These are phyloP conservation scores for Trametes pubescens DNA, from an alignment of 1,284 basidiomycete species.

Conservation along the genomic window DNA sequence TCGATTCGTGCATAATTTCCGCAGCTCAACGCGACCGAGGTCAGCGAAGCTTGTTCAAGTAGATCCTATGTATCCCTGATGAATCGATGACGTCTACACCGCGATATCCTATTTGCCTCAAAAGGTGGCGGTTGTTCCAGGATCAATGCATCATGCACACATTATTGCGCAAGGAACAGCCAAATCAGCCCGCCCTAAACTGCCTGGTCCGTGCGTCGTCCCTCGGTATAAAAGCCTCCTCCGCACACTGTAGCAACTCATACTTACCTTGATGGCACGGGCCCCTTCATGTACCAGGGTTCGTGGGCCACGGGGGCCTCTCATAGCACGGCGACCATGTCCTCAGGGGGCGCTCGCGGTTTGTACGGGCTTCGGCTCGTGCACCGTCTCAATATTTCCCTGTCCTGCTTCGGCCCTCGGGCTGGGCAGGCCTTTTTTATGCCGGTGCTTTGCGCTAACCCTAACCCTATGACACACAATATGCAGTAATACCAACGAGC, in stretches of 20 bases:
- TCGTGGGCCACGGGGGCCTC: slow-evolving; percentile 32
- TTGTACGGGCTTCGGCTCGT: slow-evolving; percentile 63
- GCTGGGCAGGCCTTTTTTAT: slow-evolving; percentile 46
- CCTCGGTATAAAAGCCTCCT: slow-evolving; percentile 31
- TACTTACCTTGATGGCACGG: slow-evolving; percentile 44
- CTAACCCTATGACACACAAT: slow-evolving; percentile 38
- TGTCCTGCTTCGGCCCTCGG: slow-evolving; percentile 61
- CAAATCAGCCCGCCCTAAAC: slow-evolving; percentile 34
- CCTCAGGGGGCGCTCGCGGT: slow-evolving; percentile 41
- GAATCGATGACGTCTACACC: too few relatives aligned
- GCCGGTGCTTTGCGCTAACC: slow-evolving; percentile 37
- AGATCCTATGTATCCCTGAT: too few relatives aligned
- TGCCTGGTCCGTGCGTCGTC: slow-evolving; percentile 40
- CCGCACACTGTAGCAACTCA: slow-evolving; percentile 35
- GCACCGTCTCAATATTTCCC: slow-evolving; percentile 77
- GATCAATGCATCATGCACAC: too few relatives aligned
- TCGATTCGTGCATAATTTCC: too few relatives aligned
- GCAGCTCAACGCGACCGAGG: too few relatives aligned
- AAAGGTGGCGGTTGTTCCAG: too few relatives aligned
- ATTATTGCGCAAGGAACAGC: background rate
- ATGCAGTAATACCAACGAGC: too few relatives aligned
- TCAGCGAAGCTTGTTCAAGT: too few relatives aligned
- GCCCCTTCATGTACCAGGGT: slow-evolving; percentile 29
- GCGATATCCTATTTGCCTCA: too few relatives aligned
- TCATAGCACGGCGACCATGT: slow-evolving; percentile 43